phyloP scores from a whole-genome alignment of 2,329 filamentous ascomycete species.

The Colletotrichum lindemuthianum region DNA sequence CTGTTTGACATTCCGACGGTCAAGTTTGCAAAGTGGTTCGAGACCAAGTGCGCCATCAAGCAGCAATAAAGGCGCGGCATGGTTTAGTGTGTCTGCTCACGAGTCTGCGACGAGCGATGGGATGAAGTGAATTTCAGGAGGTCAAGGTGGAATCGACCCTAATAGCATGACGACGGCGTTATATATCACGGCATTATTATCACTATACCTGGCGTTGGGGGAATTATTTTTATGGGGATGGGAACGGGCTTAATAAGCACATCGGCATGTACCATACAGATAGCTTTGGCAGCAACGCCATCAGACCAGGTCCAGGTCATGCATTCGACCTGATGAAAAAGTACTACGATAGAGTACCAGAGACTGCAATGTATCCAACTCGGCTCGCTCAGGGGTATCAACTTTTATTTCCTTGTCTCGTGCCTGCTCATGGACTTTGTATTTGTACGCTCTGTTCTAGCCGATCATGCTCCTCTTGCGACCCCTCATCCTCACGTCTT shows the following conservation, averaged over 20 bases:
- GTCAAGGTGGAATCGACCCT: constrained; percentile 21
- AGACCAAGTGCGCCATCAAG: constrained; percentile 53
- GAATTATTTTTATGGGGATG: constrained; percentile 7
- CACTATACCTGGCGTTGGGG: constrained; percentile 34
- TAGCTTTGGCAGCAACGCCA: constrained; percentile 17
- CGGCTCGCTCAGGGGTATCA: constrained; percentile 25
- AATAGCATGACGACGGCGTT: constrained; percentile 36
- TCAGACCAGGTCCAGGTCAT: background rate
- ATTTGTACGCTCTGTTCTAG: constrained; percentile 49
- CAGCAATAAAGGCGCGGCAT: constrained; percentile 16
- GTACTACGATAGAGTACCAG: constrained; percentile 7
- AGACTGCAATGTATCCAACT: constrained; percentile 6
- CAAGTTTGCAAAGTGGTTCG: constrained; percentile 65
- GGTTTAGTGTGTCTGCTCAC: background rate
- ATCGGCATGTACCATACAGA: constrained; percentile 9
- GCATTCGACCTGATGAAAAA: constrained; percentile 4
- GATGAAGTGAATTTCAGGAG: constrained; percentile 14
- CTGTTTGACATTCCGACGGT: constrained; percentile 66
- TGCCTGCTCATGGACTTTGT: background rate
- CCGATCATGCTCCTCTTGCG: constrained; percentile 98
- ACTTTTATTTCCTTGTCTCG: constrained; percentile 28
- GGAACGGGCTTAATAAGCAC: constrained; percentile 1
- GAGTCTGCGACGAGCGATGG: constrained; percentile 13
- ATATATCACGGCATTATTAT: constrained; percentile 25
- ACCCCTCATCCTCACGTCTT: constrained; percentile 93